These are phyloP conservation scores for Stagonosporopsis rhizophila DNA, from an alignment of 2,329 filamentous ascomycete species.

Conservation along the genomic window DNA sequence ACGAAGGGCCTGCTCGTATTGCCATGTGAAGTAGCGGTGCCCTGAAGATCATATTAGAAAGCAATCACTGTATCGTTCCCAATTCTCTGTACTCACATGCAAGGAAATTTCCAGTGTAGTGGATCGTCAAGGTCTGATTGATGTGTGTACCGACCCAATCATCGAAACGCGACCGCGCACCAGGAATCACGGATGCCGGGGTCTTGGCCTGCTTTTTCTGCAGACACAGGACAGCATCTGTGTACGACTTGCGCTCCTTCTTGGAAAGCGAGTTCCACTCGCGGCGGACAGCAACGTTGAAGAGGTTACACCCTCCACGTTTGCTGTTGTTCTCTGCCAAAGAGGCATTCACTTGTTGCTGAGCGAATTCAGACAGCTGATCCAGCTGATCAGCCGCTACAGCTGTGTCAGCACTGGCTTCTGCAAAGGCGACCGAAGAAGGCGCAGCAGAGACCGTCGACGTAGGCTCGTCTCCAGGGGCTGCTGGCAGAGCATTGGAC, in stretches of 20 bases:
- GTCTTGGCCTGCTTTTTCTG: conserved; percentile 39
- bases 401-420: conserved; percentile 30
- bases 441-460: conserved; percentile 8
- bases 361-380: conserved; percentile 31
- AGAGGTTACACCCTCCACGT: conserved; percentile 32
- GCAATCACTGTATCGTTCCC: no score
- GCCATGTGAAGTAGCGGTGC: conserved; percentile 52
- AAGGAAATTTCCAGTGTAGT: conserved; percentile 43
- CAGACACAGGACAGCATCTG: conserved; percentile 47
- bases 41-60: conserved; percentile 32
- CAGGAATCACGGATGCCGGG: conserved; percentile 34
- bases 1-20: conserved; percentile 51
- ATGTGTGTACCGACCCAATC: conserved; percentile 50
- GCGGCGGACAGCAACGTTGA: conserved; percentile 35
- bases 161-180: conserved; percentile 45
- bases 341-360: conserved; percentile 24
- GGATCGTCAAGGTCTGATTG: conserved; percentile 44
- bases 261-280: conserved; percentile 38
- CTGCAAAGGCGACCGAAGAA: conserved; percentile 21
- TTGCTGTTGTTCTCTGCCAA: conserved; percentile 28
- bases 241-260: conserved; percentile 45
- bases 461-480: conserved; percentile 26
- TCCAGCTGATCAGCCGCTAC: conserved; percentile 35
- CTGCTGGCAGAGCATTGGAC: conserved; percentile 33
- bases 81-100: conserved; percentile 4